Base-by-base conservation (phyloP, 179 eudicot species). In the Beta lomatogona region DNA sequence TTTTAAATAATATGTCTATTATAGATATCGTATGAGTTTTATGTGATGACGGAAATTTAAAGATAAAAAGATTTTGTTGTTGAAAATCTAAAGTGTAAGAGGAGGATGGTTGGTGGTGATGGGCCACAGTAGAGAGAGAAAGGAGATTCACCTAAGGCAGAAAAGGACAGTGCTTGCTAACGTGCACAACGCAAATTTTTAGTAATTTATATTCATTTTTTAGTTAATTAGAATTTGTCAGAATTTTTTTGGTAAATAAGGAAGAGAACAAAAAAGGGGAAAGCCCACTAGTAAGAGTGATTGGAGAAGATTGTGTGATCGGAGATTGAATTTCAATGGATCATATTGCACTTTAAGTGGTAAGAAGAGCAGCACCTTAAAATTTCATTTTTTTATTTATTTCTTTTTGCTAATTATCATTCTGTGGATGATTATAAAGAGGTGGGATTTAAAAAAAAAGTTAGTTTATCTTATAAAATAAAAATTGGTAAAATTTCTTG, bases 281-380 rank as follows among this genome's bases (percentile, higher is more conserved):
- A 71, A 77, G 41, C 76, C 76, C 76, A 73, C 60, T 53, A 73
- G 9, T 11, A 45, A 21, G 69, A 84, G 70, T 83, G 91, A 80
- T 80, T 93, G 95, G 96, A 87, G 80, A 87, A 77, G 72, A 81
- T 70, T 83, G 91, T 66, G 67, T 80, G 15, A n/a, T 69, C 76
- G 53, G 52, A 84, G 97, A 93, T 92, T 90, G 92, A 86, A 83
- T 84, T 86, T 93, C 88, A 87, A 77, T 91, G 98, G 98, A 90
- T 88, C 81, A 83, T 76, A 89, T 72, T 83, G 76, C 77, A 50
- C 22, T 76, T 57, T 22, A 53, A 81, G 8, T 73, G 64, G 44
- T 71, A 73, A 81, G 80, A 74, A 58, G 81, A 77, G 82, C 21
- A 76, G 25, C 76, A 55, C 85, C 81, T 41, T 65, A 81, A 5